Evolutionary conservation across 2,329 filamentous ascomycete genomes (phyloP).

Genomic region (Diaporthe sp.): DNA sequence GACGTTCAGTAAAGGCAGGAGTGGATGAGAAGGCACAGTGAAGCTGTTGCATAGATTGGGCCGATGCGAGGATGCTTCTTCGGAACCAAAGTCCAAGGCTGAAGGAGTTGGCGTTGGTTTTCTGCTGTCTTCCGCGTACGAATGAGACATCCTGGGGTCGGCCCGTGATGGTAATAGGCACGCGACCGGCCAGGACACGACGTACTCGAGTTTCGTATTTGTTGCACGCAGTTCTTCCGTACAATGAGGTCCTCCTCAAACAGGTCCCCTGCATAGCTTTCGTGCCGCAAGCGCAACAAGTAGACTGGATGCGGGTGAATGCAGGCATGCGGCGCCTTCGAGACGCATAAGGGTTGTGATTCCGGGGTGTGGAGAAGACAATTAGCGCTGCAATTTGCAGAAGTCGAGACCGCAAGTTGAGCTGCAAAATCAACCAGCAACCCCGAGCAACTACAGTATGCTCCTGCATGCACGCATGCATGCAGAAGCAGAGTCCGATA

Average conservation of each 20-base stretch:
- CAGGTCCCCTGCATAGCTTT: not conserved
- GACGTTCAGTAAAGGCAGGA: not conserved
- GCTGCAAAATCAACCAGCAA: not conserved
- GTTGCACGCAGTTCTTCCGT: slow-evolving; percentile 17
- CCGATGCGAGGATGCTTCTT: not conserved
- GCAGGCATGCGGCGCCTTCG: slow-evolving; percentile 8
- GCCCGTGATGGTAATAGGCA: not conserved
- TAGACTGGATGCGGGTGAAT: not conserved
- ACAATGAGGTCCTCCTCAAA: not conserved
- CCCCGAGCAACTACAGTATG: not conserved
- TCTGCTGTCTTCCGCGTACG: not conserved
- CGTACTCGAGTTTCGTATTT: slow-evolving; percentile 6
- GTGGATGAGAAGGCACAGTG: not conserved
- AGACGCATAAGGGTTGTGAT: slow-evolving; percentile 15
- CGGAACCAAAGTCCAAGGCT: slow-evolving; percentile 10
- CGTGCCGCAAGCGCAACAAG: not conserved
- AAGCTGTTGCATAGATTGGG: not conserved
- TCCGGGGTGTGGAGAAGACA: not conserved
- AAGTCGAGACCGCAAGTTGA: not conserved
- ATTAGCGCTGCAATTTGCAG: not conserved
- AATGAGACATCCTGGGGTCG: slow-evolving; percentile 10
- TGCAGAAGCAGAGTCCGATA: not conserved
- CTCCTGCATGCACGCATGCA: not conserved
- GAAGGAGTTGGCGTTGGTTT: not conserved
- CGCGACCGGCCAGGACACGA: not conserved